Base-by-base conservation (phyloP, 148 eudicot genomes). In the Amaranthus palmeri region DNA sequence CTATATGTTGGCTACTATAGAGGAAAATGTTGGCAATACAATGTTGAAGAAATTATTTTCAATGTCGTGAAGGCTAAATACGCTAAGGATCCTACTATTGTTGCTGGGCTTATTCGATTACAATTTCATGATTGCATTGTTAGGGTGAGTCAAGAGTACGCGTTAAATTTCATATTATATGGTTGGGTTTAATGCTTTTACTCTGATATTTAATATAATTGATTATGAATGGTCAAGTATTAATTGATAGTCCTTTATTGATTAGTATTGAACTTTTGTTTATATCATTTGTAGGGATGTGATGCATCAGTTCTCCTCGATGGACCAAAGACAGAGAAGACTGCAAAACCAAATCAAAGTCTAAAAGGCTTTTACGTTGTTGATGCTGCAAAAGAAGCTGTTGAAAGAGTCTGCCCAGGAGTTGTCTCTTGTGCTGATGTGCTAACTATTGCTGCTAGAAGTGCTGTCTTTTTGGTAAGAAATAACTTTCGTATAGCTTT, bases 71-170 rank as follows among this genome's bases (percentile, higher is more conserved):
- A 56, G 40, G 66, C 74, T 0, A 54, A 66, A 64, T 68, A 59
- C 47, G 41, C 12, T 2, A 71, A 67, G 47, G 82, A 88, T 61
- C 70, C 73, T 0, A 76, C 77, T 5, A 79, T 78, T 43, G 77
- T 75, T 0, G 85, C 86, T 2, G 84, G 79, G 50, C 85, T 88
- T 8, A 75, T 86, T 3, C 88, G 90, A 8, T 55, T 86, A 74
- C 84, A 86, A 25, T 84, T 84, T 64, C 90, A 88, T 68, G 92
- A 86, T 36, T 86, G 88, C 76, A 83, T 86, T 63, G 90, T 88
- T 46, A 81, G 75, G 51, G 90, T 88, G 70, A 75, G 81, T 68
- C 13, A 4, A 14, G 18, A 4, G 56, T 25, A 25, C 36, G 36
- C 1, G 1, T 25, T n/a, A n/a, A 25, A 25, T 0, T 25, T 25